These are phyloP conservation scores for Solanum piurae DNA, from an alignment of 257 asterid species.

Conservation along the genomic window DNA sequence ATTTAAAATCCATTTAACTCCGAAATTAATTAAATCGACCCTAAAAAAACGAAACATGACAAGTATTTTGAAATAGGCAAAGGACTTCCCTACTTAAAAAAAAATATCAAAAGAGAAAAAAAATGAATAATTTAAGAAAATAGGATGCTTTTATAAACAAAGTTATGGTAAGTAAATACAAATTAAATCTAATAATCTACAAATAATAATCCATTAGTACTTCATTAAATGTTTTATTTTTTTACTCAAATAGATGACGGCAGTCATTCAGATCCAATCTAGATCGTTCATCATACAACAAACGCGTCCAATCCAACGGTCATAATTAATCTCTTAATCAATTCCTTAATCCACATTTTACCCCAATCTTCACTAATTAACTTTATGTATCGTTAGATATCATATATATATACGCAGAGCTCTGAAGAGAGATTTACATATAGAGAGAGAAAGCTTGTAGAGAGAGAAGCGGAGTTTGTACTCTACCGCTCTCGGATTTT, in stretches of 20 bases:
- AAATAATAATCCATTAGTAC: neutral
- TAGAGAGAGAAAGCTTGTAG: neutral
- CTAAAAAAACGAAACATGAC: neutral
- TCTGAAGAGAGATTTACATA: neutral
- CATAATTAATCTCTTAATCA: neutral
- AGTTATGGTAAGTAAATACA: neutral
- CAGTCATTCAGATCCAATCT: constrained; percentile 5
- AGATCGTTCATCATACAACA: neutral
- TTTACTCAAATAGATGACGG: neutral
- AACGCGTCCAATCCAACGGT: constrained; percentile 6
- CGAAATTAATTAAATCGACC: neutral
- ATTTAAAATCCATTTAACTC: neutral
- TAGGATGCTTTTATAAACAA: neutral
- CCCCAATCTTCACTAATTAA: neutral
- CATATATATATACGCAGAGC: neutral
- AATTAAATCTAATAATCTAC: neutral
- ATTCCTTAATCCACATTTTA: neutral
- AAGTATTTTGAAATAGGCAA: neutral
- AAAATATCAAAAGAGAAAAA: too few species aligned
- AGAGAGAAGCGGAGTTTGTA: neutral
- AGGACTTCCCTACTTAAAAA: neutral
- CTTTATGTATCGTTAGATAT: neutral
- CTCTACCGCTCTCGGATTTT: constrained; percentile 12
- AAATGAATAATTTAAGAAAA: neutral
- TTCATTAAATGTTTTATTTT: neutral